These are phyloP conservation scores for Zhuliangozyma parablackwelliae DNA, from an alignment of 1,139 yeast genomes.

Conservation along the genomic window DNA sequence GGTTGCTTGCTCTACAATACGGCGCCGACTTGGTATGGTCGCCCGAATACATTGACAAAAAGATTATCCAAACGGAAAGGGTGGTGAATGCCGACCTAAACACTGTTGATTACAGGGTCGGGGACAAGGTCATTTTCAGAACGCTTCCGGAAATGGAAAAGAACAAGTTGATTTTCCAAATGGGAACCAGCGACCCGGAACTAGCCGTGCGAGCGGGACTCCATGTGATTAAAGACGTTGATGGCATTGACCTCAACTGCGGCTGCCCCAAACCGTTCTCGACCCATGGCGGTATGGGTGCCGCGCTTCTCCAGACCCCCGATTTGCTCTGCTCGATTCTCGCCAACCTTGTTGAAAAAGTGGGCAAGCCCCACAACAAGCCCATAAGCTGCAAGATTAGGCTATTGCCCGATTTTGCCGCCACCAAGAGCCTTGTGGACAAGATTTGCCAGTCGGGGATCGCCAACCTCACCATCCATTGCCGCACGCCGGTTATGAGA, in stretches of 20 bases:
- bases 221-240: slow-evolving; percentile 78
- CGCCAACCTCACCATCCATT: slow-evolving; percentile 79
- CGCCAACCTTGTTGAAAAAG: slow-evolving; percentile 61
- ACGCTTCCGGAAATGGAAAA: slow-evolving; percentile 50
- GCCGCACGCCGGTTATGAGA: slow-evolving; percentile 86
- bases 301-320: slow-evolving; percentile 81
- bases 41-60: slow-evolving; percentile 89
- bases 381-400: slow-evolving; percentile 91
- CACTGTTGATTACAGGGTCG: slow-evolving; percentile 52
- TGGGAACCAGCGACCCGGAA: slow-evolving; percentile 82
- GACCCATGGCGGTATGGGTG: slow-evolving; percentile 95
- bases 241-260: slow-evolving; percentile 88
- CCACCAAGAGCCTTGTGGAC: slow-evolving; percentile 60
- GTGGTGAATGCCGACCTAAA: slow-evolving; percentile 49
- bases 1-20: slow-evolving; percentile 69
- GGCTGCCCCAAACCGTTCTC: slow-evolving; percentile 95
- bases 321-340: slow-evolving; percentile 70
- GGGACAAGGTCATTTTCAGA: slow-evolving; percentile 55
- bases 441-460: slow-evolving; percentile 78
- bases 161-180: slow-evolving; percentile 72
- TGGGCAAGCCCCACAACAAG: slow-evolving; percentile 71
- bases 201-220: slow-evolving; percentile 86
- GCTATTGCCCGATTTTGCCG: slow-evolving; percentile 52
- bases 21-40: slow-evolving; percentile 97
- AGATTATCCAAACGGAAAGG: slow-evolving; percentile 66